Base-by-base conservation (phyloP, 495 filamentous ascomycete genomes). In the Extremus antarcticus region DNA sequence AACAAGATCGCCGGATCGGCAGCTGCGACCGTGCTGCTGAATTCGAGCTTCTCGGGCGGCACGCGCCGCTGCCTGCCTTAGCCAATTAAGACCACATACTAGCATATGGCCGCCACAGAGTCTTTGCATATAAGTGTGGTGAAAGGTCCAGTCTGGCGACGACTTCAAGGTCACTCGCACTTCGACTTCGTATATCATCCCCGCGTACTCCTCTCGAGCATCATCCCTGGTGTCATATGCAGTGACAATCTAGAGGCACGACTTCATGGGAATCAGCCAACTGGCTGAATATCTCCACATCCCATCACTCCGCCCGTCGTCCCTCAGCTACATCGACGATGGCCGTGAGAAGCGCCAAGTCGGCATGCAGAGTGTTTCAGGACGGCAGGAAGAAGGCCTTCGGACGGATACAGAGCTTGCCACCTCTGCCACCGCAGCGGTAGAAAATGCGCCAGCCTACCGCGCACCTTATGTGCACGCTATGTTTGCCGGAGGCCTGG, bases 401-500 rank as follows among this genome's bases (percentile, higher is more conserved):
- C 59, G 25, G 38, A 43, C 59, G 59, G 58, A 64, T 58, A 47
- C 48, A 16, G 48, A 59, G 21, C 25, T 21, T n/a, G 15, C 11
- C 45, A 17, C 9, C 24, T 39, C 32, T 16, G 22, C n/a, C 15
- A 19, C 1, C 39, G 25, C 21, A 23, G 46, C 20, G 15, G 46
- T 56, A 52, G 45, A 56, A 47, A 56, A 51, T 35, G 24, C 29
- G 0, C 39, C 49, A 2, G 24, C 32, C 1, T 53, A 41, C 47
- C 49, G 48, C 13, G 46, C 60, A 15, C 54, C 54, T 7, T 63
- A 53, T 22, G 38, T 58, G 38, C 64, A 98, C 88, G 85, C 84
- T 64, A 97, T 96, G 91, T 73, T 97, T 56, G 92, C 94, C 13
- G 92, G 92, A 54, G 92, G 90, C 51, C 67, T 87, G 22, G 92